phyloP scores from a whole-genome alignment of 331 rosid species.

The Phaseolus coccineus region DNA sequence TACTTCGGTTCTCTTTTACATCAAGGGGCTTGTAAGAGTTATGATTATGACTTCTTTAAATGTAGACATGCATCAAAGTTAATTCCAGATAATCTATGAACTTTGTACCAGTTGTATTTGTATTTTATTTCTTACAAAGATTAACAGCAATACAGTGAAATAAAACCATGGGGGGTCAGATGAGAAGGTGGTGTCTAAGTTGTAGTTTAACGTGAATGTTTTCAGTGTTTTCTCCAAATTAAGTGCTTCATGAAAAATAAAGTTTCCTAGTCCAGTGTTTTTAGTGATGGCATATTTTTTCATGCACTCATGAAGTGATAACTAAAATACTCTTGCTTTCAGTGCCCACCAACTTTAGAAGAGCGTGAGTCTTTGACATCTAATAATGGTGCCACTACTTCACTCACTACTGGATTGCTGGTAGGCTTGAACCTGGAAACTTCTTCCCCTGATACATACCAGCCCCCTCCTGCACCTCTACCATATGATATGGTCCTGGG shows the following conservation, averaged over 20 bases:
- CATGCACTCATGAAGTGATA: constrained; percentile 8
- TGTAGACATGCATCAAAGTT: constrained; percentile 4
- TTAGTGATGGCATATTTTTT: background rate
- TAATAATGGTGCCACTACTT: constrained; percentile 53
- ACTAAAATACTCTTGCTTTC: constrained; percentile 47
- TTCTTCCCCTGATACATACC: constrained; percentile 80
- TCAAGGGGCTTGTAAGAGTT: too few species aligned
- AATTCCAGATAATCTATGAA: constrained; percentile 18
- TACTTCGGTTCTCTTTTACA: background rate
- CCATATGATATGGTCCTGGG: constrained; percentile 60
- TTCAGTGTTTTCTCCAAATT: constrained; percentile 12
- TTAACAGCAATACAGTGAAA: constrained; percentile 21
- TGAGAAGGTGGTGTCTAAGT: constrained; percentile 10
- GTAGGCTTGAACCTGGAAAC: constrained; percentile 58
- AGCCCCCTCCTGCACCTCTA: constrained; percentile 80
- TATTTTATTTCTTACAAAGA: constrained; percentile 8
- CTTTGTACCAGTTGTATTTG: background rate
- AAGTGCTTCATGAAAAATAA: constrained; percentile 18
- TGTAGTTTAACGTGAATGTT: constrained; percentile 21
- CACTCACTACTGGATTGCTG: constrained; percentile 63
- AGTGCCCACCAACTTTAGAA: constrained; percentile 74
- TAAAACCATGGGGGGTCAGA: background rate
- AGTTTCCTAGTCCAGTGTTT: constrained; percentile 20
- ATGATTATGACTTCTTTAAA: background rate
- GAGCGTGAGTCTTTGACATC: constrained; percentile 64